phyloP scores from a whole-genome alignment of 352 stramenopile genomes.

The Plasmopara viticola region DNA sequence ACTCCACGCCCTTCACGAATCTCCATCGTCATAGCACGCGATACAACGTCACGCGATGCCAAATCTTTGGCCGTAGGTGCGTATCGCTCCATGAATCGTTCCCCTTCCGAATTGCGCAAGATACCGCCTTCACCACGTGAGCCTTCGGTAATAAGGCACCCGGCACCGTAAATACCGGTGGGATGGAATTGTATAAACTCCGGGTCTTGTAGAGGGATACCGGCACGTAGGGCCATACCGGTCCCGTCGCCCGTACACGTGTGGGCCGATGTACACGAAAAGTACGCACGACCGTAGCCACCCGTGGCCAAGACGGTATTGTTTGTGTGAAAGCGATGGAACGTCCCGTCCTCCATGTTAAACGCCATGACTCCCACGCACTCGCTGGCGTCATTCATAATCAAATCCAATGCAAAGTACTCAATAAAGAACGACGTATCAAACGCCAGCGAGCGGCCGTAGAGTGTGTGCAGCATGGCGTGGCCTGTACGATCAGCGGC shows the following conservation, averaged over 20 bases:
- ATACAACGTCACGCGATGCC: slow-evolving; percentile 93
- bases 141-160: slow-evolving; percentile 96
- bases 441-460: slow-evolving; percentile 93
- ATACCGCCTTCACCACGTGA: slow-evolving; percentile 95
- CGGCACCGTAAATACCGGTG: slow-evolving; percentile 96
- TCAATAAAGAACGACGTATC: slow-evolving; percentile 98
- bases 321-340: slow-evolving; percentile 93
- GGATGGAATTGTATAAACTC: slow-evolving; percentile 82
- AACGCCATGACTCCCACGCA: slow-evolving; percentile 94
- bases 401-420: slow-evolving; percentile 95
- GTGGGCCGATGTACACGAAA: slow-evolving; percentile 94
- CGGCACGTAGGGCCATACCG: slow-evolving; percentile 93
- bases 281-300: slow-evolving; percentile 95
- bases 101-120: slow-evolving; percentile 91
- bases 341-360: slow-evolving; percentile 94
- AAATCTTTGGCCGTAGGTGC: slow-evolving; percentile 95
- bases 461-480: slow-evolving; percentile 97
- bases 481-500: slow-evolving; percentile 95
- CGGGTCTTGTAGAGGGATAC: slow-evolving; percentile 91
- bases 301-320: slow-evolving; percentile 92
- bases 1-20: slow-evolving; percentile 94
- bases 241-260: slow-evolving; percentile 96
- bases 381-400: slow-evolving; percentile 90
- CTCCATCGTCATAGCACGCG: slow-evolving; percentile 96
- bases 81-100: slow-evolving; percentile 96